These are phyloP conservation scores for Sporothrix luriei DNA, from an alignment of 2,329 filamentous ascomycete species.

Conservation along the genomic window DNA sequence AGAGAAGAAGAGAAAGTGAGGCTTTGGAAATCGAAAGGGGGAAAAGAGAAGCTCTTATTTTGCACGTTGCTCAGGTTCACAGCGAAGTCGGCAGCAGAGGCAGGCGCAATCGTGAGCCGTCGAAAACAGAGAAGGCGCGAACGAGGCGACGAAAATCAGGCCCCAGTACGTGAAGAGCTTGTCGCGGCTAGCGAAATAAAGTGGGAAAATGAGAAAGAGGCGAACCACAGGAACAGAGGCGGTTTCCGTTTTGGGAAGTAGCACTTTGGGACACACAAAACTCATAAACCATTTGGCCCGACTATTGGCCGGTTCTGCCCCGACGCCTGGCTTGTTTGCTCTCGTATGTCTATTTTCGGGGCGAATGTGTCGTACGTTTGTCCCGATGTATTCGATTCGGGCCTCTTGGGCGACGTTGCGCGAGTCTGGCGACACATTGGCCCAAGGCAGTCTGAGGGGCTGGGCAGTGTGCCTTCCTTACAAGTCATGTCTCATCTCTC, in stretches of 20 bases:
- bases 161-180: constrained; percentile 28
- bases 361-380: not conserved
- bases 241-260: constrained; percentile 31
- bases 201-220: not conserved
- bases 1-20: not conserved
- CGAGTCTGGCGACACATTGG: constrained; percentile 21
- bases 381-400: constrained; percentile 6
- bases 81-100: constrained; percentile 13
- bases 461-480: constrained; percentile 12
- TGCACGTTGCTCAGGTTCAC: not conserved
- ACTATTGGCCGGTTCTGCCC: constrained; percentile 20
- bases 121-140: constrained; percentile 16
- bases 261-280: not conserved
- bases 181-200: constrained; percentile 26
- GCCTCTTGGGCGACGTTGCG: not conserved
- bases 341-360: not conserved
- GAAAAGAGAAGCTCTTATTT: not conserved
- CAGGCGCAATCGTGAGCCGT: constrained; percentile 22
- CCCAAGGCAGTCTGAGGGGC: constrained; percentile 9
- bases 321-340: constrained; percentile 13
- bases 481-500: constrained; percentile 17
- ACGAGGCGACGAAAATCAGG: not conserved
- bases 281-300: not conserved
- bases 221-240: not conserved
- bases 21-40: not conserved